Percentiles rank a stretch among this genome's conserved stretches.
phyloP scores from a whole-genome alignment of 306 rosid species.

The Cicer arietinum region DNA sequence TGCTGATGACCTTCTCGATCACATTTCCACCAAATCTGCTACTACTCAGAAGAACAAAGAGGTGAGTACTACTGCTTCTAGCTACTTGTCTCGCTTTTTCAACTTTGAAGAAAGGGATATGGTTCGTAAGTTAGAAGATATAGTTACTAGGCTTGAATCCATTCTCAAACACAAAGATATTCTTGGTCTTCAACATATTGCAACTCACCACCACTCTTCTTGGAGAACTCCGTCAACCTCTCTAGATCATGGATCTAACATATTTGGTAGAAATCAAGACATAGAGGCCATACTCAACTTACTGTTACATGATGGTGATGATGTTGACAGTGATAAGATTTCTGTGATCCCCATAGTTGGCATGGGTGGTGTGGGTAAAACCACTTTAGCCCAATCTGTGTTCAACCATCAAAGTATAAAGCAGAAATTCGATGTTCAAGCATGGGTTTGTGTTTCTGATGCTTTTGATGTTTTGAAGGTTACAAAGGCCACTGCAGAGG shows the following conservation, averaged over 20 bases:
- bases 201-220: neutral
- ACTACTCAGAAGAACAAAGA: neutral
- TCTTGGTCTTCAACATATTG: slow-evolving; percentile 24
- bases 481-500: neutral
- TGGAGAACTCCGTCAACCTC: slow-evolving; percentile 24
- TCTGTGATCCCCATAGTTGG: slow-evolving; percentile 21
- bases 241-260: neutral
- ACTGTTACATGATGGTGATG: neutral
- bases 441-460: slow-evolving; percentile 21
- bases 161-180: slow-evolving; percentile 18
- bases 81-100: slow-evolving; percentile 1
- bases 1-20: slow-evolving; percentile 15
- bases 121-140: neutral
- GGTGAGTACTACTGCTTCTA: neutral
- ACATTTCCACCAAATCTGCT: slow-evolving; percentile 17
- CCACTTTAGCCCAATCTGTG: neutral
- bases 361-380: slow-evolving; percentile 12
- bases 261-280: slow-evolving; percentile 15
- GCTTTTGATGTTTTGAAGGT: slow-evolving; percentile 5
- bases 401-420: neutral
- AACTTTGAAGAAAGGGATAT: neutral
- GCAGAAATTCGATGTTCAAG: neutral
- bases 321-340: neutral
- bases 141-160: slow-evolving; percentile 14
- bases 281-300: slow-evolving; percentile 7